Conservation (phyloP, 176 grass and related monocot species). For the Saccharum officinarum region DNA sequence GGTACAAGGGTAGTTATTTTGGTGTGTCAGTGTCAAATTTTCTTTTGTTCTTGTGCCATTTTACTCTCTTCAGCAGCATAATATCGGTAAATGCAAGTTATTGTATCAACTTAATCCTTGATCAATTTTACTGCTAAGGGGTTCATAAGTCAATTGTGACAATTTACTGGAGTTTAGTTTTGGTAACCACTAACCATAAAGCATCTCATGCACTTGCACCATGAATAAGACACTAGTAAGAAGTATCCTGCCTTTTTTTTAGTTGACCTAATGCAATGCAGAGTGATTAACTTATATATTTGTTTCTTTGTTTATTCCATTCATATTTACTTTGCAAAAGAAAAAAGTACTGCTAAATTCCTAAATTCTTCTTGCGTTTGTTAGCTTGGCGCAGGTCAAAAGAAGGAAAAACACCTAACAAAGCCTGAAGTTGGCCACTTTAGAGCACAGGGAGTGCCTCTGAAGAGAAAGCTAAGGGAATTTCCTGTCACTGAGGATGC, state of each 20-base stretch:
- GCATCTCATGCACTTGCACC: not conserved
- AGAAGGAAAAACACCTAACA: constrained; percentile 99
- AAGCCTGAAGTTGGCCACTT: constrained; percentile 92
- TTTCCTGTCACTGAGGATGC: constrained; percentile 95
- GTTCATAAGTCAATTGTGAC: not conserved
- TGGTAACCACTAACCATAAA: not conserved
- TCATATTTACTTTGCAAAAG: not conserved
- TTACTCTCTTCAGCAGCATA: not conserved
- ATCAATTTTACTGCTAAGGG: not conserved
- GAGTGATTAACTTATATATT: not conserved
- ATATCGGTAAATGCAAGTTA: not conserved
- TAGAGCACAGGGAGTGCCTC: constrained; percentile 74
- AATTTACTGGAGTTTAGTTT: constrained; percentile 1
- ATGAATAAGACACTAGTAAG: constrained; percentile 25
- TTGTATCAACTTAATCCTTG: not conserved
- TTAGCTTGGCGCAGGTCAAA: constrained; percentile 94
- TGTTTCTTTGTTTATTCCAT: constrained; percentile 32
- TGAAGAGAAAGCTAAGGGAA: constrained; percentile 94
- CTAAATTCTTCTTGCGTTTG: constrained; percentile 30
- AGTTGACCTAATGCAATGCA: constrained; percentile 1
- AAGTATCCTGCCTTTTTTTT: not conserved
- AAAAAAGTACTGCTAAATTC: constrained; percentile 19
- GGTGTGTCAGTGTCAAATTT: not conserved
- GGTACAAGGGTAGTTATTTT: not conserved
- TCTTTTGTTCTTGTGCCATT: not conserved